These are phyloP conservation scores for Pholiota conissans DNA, from an alignment of 768 basidiomycete genomes.

Conservation along the genomic window DNA sequence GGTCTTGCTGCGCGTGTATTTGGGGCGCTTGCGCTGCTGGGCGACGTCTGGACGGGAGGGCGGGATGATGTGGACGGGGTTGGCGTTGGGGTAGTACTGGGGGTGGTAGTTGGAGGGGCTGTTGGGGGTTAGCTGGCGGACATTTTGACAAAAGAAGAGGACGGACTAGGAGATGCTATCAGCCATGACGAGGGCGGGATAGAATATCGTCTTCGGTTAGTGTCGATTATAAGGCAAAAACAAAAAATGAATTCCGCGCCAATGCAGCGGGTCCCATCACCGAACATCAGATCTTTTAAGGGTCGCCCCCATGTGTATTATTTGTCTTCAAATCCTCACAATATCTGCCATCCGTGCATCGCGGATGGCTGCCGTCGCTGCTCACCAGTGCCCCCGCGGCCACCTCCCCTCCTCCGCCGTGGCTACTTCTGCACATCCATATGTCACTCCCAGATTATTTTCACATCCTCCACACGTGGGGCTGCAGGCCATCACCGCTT, in stretches of 20 bases:
- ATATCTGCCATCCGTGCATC: constrained; percentile 9
- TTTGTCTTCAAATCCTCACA: constrained; percentile 28
- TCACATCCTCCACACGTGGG: constrained; percentile 32
- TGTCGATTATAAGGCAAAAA: constrained; percentile 52
- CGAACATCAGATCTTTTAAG: constrained; percentile 68
- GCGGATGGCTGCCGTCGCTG: constrained; percentile 3
- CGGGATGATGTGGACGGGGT: constrained; percentile 48
- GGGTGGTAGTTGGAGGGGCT: constrained; percentile 37
- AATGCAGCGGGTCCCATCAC: constrained; percentile 47
- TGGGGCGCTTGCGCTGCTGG: constrained; percentile 76
- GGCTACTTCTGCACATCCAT: constrained; percentile 33
- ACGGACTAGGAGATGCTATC: constrained; percentile 57
- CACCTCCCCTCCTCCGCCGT: constrained; percentile 31
- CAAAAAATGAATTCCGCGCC: constrained; percentile 43
- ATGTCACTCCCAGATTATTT: constrained; percentile 34
- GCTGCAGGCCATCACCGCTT: constrained; percentile 4
- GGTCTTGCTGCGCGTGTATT: constrained; percentile 93
- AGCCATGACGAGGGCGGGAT: constrained; percentile 45
- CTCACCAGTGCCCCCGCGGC: constrained; percentile 32
- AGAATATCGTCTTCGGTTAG: constrained; percentile 23
- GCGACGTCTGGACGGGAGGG: constrained; percentile 49
- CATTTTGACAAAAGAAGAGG: constrained; percentile 6
- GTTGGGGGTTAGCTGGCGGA: constrained; percentile 21
- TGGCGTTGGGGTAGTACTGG: constrained; percentile 34
- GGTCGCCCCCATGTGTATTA: constrained; percentile 56